Evolutionary conservation across 192 early-diverging fungal genomes (phyloP).

Genomic region (Podochytrium sp.): DNA sequence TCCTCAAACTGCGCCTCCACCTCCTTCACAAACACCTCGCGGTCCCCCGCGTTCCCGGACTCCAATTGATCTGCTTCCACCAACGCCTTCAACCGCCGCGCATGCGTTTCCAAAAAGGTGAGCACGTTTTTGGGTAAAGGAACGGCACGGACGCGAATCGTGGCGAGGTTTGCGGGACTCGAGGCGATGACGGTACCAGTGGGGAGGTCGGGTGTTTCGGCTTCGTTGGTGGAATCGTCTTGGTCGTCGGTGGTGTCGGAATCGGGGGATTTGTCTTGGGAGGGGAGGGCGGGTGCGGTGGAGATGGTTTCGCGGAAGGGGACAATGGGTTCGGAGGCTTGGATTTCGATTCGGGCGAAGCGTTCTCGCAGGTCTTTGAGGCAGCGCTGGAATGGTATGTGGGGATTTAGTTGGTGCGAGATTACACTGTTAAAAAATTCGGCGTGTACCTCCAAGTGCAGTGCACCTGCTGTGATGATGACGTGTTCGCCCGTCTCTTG

Average conservation of each 20-base stretch:
- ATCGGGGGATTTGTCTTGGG: not conserved
- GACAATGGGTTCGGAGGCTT: slow-evolving; percentile 93
- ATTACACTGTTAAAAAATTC: not conserved
- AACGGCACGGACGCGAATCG: slow-evolving; percentile 67
- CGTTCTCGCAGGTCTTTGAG: slow-evolving; percentile 91
- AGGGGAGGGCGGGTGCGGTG: slow-evolving; percentile 30
- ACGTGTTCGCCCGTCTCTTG: slow-evolving; percentile 98
- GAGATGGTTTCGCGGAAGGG: slow-evolving; percentile 96
- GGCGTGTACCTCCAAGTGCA: slow-evolving; percentile 83
- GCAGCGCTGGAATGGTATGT: slow-evolving; percentile 78
- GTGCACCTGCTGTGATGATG: slow-evolving; percentile 93
- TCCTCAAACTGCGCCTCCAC: slow-evolving; percentile 51
- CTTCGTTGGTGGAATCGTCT: not conserved
- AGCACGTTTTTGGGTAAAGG: slow-evolving; percentile 71
- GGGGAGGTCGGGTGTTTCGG: slow-evolving; percentile 44
- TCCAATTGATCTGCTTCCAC: slow-evolving; percentile 51
- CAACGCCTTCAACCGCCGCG: slow-evolving; percentile 56
- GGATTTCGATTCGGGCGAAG: slow-evolving; percentile 93
- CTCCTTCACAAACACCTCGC: slow-evolving; percentile 41
- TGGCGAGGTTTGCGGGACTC: slow-evolving; percentile 64
- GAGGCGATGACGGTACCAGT: slow-evolving; percentile 64
- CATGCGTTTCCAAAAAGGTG: slow-evolving; percentile 57
- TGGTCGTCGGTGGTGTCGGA: not conserved
- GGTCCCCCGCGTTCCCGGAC: slow-evolving; percentile 25
- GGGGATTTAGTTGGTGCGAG: too few relatives aligned